Percentiles rank a stretch among this genome's conserved stretches.
Evolutionary conservation across 2,329 filamentous ascomycete species (phyloP).

Genomic region (Cordyceps fumosorosea): DNA sequence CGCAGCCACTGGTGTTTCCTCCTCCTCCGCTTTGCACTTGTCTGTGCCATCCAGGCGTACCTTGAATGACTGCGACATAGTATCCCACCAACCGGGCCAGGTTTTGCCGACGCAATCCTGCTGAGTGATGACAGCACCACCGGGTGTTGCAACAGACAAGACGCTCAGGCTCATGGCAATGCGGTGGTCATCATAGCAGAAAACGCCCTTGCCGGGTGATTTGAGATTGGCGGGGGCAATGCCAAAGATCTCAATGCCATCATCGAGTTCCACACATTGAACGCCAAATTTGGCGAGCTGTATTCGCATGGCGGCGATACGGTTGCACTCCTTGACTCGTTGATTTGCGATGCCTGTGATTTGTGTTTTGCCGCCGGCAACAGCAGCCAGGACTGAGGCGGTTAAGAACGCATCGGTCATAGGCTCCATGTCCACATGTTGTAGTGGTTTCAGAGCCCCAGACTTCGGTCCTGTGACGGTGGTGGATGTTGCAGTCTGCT

Average conservation of each 20-base stretch:
- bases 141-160: constrained; percentile 63
- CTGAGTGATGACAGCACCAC: constrained; percentile 72
- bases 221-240: constrained; percentile 40
- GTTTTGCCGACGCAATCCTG: constrained; percentile 94
- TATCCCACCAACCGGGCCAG: constrained; percentile 99
- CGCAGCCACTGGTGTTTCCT: constrained; percentile 9
- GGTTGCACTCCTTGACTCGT: constrained; percentile 95
- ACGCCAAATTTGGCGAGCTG: constrained; percentile 93
- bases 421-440: constrained; percentile 92
- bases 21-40: constrained; percentile 18
- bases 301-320: constrained; percentile 90
- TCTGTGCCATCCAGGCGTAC: constrained; percentile 73
- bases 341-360: constrained; percentile 97
- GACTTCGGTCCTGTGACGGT: constrained; percentile 83
- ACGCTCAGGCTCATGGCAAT: constrained; percentile 99
- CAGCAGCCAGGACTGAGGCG: constrained; percentile 85
- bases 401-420: constrained; percentile 99
- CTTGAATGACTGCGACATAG: constrained; percentile 69
- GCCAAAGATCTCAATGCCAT: constrained; percentile 75
- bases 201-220: constrained; percentile 60
- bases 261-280: constrained; percentile 76
- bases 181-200: constrained; percentile 95
- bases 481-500: constrained; percentile 78
- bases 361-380: constrained; percentile 73
- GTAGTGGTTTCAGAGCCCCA: constrained; percentile 66